phyloP scores from a whole-genome alignment of 2,329 filamentous ascomycete genomes.

The Hirsutella minnesotensis region DNA sequence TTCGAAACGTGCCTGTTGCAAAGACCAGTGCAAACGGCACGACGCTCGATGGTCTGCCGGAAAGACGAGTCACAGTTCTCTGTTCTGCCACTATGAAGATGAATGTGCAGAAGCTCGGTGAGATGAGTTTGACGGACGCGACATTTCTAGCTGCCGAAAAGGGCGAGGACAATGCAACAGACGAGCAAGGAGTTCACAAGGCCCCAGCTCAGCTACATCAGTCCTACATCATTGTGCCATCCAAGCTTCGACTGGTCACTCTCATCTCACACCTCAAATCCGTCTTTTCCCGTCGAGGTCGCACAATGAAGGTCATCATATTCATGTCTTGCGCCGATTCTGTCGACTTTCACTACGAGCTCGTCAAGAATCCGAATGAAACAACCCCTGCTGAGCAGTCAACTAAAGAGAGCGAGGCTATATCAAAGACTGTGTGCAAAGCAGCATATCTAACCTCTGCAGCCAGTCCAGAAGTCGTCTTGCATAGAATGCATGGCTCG shows the following conservation, averaged over 20 bases:
- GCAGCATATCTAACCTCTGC: slow-evolving; percentile 63
- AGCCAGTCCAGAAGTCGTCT: slow-evolving; percentile 59
- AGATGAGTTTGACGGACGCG: slow-evolving; percentile 90
- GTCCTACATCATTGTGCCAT: slow-evolving; percentile 73
- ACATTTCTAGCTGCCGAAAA: slow-evolving; percentile 67
- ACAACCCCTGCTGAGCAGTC: slow-evolving; percentile 14
- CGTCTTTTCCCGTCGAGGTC: slow-evolving; percentile 76
- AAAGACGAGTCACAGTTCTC: slow-evolving; percentile 71
- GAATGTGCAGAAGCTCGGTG: slow-evolving; percentile 85
- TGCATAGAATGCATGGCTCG: slow-evolving; percentile 87
- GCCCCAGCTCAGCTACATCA: slow-evolving; percentile 92
- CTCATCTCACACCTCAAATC: slow-evolving; percentile 75
- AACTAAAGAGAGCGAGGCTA: slow-evolving; percentile 21
- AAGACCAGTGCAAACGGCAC: slow-evolving; percentile 47
- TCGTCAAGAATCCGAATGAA: slow-evolving; percentile 44
- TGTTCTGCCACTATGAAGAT: slow-evolving; percentile 98
- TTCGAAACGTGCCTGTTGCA: slow-evolving; percentile 52
- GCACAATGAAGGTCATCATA: slow-evolving; percentile 91
- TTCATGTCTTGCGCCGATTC: slow-evolving; percentile 97
- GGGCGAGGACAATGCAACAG: slow-evolving; percentile 31
- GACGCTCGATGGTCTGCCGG: slow-evolving; percentile 53
- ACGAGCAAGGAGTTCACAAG: slow-evolving; percentile 47
- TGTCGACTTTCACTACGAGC: slow-evolving; percentile 90
- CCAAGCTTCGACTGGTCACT: slow-evolving; percentile 83
- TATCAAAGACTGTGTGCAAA: slow-evolving; percentile 51